phyloP scores from a whole-genome alignment of 2,329 filamentous ascomycete genomes.

The Beauveria pseudobassiana region DNA sequence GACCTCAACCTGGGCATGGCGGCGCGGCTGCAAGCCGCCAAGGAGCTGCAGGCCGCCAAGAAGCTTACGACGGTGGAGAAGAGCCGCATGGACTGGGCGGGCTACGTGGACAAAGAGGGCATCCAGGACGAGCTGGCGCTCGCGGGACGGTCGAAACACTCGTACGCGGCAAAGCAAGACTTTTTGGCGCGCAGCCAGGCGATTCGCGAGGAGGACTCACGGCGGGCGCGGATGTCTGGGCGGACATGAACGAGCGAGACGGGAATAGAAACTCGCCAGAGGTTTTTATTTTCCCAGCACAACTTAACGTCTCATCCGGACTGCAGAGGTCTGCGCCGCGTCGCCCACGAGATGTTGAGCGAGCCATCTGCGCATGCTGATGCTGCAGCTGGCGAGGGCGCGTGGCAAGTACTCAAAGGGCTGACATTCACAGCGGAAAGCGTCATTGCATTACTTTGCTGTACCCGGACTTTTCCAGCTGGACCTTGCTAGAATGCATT shows the following conservation, averaged over 20 bases:
- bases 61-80: slow-evolving; percentile 67
- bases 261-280: no score
- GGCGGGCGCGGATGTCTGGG: slow-evolving; percentile 42
- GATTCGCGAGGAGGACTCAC: slow-evolving; percentile 52
- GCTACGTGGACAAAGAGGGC: slow-evolving; percentile 63
- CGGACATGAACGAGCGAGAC: slow-evolving; percentile 17
- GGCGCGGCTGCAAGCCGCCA: slow-evolving; percentile 39
- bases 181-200: slow-evolving; percentile 60
- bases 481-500: no score
- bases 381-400: neutral
- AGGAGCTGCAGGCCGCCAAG: slow-evolving; percentile 47
- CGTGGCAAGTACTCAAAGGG: neutral
- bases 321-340: neutral
- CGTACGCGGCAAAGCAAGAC: slow-evolving; percentile 54
- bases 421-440: neutral
- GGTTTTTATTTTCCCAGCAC: no score
- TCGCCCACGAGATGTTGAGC: neutral
- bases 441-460: neutral
- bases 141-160: slow-evolving; percentile 57
- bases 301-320: no score
- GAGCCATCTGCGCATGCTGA: neutral
- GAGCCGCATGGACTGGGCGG: slow-evolving; percentile 66
- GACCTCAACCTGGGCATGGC: slow-evolving; percentile 53
- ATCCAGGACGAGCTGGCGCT: slow-evolving; percentile 61
- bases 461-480: neutral